Conservation (phyloP, 306 rosid species). For the Heteromeles arbutifolia region DNA sequence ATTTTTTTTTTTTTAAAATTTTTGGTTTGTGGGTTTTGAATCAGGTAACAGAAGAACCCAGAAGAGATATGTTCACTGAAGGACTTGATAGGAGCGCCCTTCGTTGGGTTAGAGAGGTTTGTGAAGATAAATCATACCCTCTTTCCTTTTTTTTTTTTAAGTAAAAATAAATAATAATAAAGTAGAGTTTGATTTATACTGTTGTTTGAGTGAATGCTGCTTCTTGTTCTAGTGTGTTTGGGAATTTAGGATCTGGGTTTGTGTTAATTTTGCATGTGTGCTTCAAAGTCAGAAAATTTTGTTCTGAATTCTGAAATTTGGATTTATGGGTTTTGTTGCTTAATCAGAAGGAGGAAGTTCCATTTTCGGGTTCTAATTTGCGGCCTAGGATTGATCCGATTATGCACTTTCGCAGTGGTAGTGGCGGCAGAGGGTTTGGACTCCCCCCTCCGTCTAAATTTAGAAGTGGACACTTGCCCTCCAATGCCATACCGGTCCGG, state of each 20-base stretch:
- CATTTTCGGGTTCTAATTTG: constrained; percentile 32
- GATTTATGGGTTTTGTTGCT: constrained; percentile 19
- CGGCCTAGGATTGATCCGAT: constrained; percentile 60
- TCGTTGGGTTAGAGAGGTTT: constrained; percentile 89
- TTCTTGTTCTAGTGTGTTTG: not conserved
- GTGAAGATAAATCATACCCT: constrained; percentile 1
- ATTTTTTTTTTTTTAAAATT: not conserved
- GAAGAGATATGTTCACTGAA: constrained; percentile 64
- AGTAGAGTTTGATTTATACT: not conserved
- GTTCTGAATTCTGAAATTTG: not conserved
- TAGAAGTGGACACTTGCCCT: constrained; percentile 84
- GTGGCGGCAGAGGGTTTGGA: constrained; percentile 58
- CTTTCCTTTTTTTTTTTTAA: not conserved
- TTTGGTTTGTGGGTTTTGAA: constrained; percentile 3
- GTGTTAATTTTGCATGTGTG: not conserved
- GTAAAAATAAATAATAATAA: not conserved
- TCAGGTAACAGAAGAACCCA: constrained; percentile 20
- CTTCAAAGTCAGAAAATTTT: not conserved
- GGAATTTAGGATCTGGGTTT: constrained; percentile 13
- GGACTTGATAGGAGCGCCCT: constrained; percentile 82
- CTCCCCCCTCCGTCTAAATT: constrained; percentile 81
- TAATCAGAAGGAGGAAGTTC: constrained; percentile 45
- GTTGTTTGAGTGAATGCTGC: not conserved
- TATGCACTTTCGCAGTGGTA: constrained; percentile 32
- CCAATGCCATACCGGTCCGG: constrained; percentile 48